phyloP scores from a whole-genome alignment of 140 eudicot species.

The Erigeron philadelphicus region DNA sequence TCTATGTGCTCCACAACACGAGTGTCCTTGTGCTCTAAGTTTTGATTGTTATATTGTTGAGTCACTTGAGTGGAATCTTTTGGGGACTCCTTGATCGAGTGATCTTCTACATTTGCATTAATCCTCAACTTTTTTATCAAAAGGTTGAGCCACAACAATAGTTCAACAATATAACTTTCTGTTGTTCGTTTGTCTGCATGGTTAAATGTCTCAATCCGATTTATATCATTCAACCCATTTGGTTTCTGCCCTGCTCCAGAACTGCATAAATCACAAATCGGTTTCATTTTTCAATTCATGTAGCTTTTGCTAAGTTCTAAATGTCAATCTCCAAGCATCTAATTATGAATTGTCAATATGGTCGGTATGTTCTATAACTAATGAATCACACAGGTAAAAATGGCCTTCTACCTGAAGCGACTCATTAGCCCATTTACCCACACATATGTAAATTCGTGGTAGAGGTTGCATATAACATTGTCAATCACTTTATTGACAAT shows the following conservation, averaged over 20 bases:
- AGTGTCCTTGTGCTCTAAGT: conserved; percentile 18
- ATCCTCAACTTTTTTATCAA: conserved; percentile 44
- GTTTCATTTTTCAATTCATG: not conserved
- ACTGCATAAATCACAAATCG: conserved; percentile 35
- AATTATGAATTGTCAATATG: not conserved
- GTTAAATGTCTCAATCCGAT: conserved; percentile 71
- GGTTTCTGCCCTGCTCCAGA: conserved; percentile 56
- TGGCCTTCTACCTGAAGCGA: no score
- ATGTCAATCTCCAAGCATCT: not conserved
- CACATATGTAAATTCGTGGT: no score
- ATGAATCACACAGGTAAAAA: not conserved
- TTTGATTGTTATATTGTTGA: conserved; percentile 21
- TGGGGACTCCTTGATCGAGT: conserved; percentile 35
- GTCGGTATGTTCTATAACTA: not conserved
- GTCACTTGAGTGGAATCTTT: conserved; percentile 8
- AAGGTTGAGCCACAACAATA: conserved; percentile 70
- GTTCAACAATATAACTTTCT: conserved; percentile 65
- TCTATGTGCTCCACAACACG: not conserved
- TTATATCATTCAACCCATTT: conserved; percentile 40
- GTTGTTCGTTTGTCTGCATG: conserved; percentile 68
- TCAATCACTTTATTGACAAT: not conserved
- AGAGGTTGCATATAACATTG: not conserved
- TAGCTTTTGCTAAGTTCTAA: not conserved
- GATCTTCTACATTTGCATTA: conserved; percentile 17
- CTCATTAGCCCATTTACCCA: no score